Base-by-base conservation (phyloP, 2,329 filamentous ascomycete genomes). In the Gaeumannomyces tritici region DNA sequence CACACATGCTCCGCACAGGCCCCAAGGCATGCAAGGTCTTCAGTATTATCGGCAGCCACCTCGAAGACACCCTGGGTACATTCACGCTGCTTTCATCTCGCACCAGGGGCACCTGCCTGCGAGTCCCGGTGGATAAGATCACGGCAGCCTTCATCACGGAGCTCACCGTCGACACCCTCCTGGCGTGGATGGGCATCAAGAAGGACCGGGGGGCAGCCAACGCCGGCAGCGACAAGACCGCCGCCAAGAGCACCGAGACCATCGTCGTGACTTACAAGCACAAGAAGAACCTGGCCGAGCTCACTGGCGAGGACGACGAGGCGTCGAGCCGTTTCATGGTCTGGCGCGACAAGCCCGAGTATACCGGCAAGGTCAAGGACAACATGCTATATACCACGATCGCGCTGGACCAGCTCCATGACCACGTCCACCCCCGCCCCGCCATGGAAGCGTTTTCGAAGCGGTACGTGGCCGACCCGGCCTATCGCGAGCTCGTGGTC, bases 1-100 rank as follows among this genome's bases (percentile, higher is more conserved):
- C 73, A 27, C 70, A 68, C 4, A 71, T 71, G 0, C 66, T 82
- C 8, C 66, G 68, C 31, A 57, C 63, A 8, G 72, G 74, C 9
- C 66, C 69, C 21, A 78, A 76, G 67, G 73, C 71, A 62, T 77
- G 75, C 0, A 75, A 78, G 57, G 75, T 81, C 7, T 80, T 80
- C 66, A 72, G 72, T 59, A 69, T 81, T 29, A 68, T 80, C 7
- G 66, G 72, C n/a, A 56, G 66, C 13, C 35, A 51, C 47, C 57
- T 61, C 12, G 29, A 62, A 1, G 64, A 69, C 21, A 66, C 67
- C 5, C 68, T 70, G 3, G 69, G 70, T 1, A 72, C 77, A 29
- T 80, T 76, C 65, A 67, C 73, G 1, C 81, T 75, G 63, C 71
- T 81, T 5, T 76, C 74, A 7, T 69, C 72, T 2, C 67, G 74